Base-by-base conservation (phyloP, 2,329 filamentous ascomycete species). In the Colletotrichum sp. region DNA sequence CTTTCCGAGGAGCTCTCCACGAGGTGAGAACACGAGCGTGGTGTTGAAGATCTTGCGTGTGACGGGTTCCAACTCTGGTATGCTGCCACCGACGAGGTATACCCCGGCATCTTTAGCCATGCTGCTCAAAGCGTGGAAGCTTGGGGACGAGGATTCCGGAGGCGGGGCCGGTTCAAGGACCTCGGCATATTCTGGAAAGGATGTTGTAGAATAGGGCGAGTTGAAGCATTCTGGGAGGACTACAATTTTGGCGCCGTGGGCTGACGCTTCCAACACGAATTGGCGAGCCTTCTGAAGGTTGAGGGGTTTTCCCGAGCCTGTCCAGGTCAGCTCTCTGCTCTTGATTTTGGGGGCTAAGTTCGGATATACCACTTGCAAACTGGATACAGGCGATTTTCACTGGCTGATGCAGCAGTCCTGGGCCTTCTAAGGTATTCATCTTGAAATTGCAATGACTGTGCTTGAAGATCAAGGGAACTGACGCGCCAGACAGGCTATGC, bases 221-320 rank as follows among this genome's bases (percentile, higher is more conserved):
- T 99, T 99, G 92, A 99, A 99, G 90, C 97, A 99, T 88, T 99
- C 97, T 36, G 97, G 96, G 22, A 99, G 91, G 34, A 99, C 95
- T 78, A 99, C 93, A 74, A 99, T 92, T 71, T 94, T 92, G 75
- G 96, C 95, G 78, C 96, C 96, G 4, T 88, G 87, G 32, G 88
- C 84, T 24, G 95, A 93, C 5, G 96, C 96, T 83, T 95, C 93
- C 77, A 95, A 90, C 73, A 99, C 95, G 83, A 96, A 96, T 48
- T 90, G 89, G 73, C 94, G 93, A 12, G 97, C 96, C 83, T 93
- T 93, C 18, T 90, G 83, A 76, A 99, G 95, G 86, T 99, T 99
- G 79, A 90, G 90, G 18, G 92, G 83, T 88, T 99, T 99, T 87
- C 98, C 95, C 78, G 93, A 86, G 75, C 94, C 94, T 77, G 93